Conservation (phyloP, 495 filamentous ascomycete genomes). For the Hypoxylon fragiforme region DNA sequence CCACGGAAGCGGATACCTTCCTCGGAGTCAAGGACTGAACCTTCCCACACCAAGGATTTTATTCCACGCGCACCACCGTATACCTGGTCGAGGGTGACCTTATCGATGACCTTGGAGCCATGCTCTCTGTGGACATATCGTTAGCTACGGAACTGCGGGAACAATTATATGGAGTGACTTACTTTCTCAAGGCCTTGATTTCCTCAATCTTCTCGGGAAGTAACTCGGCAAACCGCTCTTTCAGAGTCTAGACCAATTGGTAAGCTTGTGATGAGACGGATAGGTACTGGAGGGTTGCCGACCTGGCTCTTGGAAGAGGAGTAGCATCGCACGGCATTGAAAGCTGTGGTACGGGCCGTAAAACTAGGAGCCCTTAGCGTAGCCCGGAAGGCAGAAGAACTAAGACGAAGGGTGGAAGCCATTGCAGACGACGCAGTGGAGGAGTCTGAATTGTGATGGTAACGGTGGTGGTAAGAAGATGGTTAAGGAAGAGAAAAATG, state of each 20-base stretch:
- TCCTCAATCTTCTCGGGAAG: constrained; percentile 96
- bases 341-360: constrained; percentile 66
- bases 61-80: constrained; percentile 99
- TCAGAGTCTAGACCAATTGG: constrained; percentile 71
- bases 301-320: constrained; percentile 85
- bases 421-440: constrained; percentile 55
- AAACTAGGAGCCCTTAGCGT: constrained; percentile 63
- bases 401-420: constrained; percentile 77
- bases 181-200: constrained; percentile 98
- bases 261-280: constrained; percentile 36
- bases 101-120: constrained; percentile 90
- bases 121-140: constrained; percentile 65
- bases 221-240: constrained; percentile 96
- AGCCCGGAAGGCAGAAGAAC: constrained; percentile 73
- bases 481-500: constrained; percentile 18
- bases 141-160: constrained; percentile 13
- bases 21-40: constrained; percentile 95
- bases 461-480: constrained; percentile 33
- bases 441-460: constrained; percentile 30
- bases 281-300: constrained; percentile 35
- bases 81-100: constrained; percentile 98
- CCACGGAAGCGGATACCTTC: constrained; percentile 99
- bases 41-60: constrained; percentile 98
- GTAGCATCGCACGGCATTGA: constrained; percentile 85
- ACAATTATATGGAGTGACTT: constrained; percentile 42